A percentile compares a stretch with the other conserved stretches of the same genome.
Evolutionary conservation across 2,329 filamentous ascomycete genomes (phyloP).

Genomic region (Drechslera avenae): DNA sequence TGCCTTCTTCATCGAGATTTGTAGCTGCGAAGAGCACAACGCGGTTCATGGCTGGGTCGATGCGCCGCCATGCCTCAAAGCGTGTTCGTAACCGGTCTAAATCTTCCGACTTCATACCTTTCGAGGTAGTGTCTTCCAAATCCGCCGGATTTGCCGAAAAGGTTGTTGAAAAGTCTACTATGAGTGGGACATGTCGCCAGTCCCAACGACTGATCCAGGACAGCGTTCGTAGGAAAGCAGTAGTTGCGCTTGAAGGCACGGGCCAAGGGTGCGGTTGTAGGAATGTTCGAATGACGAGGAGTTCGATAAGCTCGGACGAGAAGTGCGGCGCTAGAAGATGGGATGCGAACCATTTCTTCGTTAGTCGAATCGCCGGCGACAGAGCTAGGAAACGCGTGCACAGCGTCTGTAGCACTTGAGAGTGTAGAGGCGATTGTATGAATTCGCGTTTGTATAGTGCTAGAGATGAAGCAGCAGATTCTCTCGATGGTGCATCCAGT

Average conservation of each 20-base stretch:
- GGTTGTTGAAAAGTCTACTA: constrained; percentile 70
- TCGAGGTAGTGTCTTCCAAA: constrained; percentile 22
- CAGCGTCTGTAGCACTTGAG: constrained; percentile 77
- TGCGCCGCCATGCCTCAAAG: constrained; percentile 82
- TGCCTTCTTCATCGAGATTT: constrained; percentile 75
- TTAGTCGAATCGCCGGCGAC: constrained; percentile 79
- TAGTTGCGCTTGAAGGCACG: constrained; percentile 74
- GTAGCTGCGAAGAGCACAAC: constrained; percentile 82
- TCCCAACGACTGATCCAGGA: constrained; percentile 86
- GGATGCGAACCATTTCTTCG: constrained; percentile 86
- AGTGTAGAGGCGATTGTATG: constrained; percentile 75
- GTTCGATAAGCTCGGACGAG: constrained; percentile 79
- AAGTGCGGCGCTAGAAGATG: constrained; percentile 82
- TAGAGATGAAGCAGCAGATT: constrained; percentile 72
- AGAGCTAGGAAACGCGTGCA: constrained; percentile 80
- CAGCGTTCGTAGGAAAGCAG: constrained; percentile 81
- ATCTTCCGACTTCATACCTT: constrained; percentile 62
- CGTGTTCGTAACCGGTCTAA: constrained; percentile 69
- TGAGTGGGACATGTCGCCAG: constrained; percentile 81
- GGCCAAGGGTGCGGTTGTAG: constrained; percentile 81
- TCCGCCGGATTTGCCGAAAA: constrained; percentile 28
- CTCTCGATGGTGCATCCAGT: constrained; percentile 66
- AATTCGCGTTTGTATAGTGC: constrained; percentile 73
- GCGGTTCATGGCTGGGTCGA: constrained; percentile 87
- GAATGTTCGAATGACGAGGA: constrained; percentile 79